These are phyloP conservation scores for Colletotrichum destructivum DNA, from an alignment of 2,329 filamentous ascomycete species.

Conservation along the genomic window DNA sequence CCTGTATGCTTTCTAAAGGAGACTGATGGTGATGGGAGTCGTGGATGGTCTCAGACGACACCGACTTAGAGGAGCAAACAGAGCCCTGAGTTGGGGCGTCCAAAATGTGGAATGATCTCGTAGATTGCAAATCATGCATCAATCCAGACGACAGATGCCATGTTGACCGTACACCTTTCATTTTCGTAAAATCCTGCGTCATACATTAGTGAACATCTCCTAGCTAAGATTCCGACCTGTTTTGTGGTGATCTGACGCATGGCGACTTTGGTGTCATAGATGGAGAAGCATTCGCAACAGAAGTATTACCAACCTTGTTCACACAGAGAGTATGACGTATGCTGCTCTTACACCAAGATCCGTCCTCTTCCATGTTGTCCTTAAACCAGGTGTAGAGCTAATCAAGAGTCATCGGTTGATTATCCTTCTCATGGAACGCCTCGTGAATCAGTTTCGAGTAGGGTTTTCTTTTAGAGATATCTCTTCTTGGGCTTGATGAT, in stretches of 20 bases:
- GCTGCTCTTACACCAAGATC: not conserved
- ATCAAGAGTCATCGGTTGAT: conserved; percentile 2
- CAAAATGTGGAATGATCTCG: not conserved
- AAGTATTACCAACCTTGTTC: not conserved
- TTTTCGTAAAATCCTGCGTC: not conserved
- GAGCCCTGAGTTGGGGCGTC: not conserved
- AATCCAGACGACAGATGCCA: not conserved
- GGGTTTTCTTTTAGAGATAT: not conserved
- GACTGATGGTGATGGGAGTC: not conserved
- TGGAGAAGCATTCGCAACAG: not conserved
- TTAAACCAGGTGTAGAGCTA: conserved; percentile 1
- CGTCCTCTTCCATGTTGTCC: not conserved
- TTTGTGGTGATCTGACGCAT: too few relatives aligned
- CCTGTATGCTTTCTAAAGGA: not conserved
- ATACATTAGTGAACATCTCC: not conserved
- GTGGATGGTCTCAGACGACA: not conserved
- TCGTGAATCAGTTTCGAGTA: conserved; percentile 1
- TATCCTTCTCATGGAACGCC: not conserved
- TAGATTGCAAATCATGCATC: too few relatives aligned
- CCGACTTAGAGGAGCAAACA: not conserved
- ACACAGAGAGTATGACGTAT: conserved; percentile 4
- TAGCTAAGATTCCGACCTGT: too few relatives aligned
- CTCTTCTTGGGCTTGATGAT: not conserved
- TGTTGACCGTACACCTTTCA: not conserved
- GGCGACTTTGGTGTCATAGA: too few relatives aligned